Percentiles rank a stretch among this genome's conserved stretches.
Evolutionary conservation across 305 asterid species (phyloP).

Genomic region (Fraxinus paxiana): DNA sequence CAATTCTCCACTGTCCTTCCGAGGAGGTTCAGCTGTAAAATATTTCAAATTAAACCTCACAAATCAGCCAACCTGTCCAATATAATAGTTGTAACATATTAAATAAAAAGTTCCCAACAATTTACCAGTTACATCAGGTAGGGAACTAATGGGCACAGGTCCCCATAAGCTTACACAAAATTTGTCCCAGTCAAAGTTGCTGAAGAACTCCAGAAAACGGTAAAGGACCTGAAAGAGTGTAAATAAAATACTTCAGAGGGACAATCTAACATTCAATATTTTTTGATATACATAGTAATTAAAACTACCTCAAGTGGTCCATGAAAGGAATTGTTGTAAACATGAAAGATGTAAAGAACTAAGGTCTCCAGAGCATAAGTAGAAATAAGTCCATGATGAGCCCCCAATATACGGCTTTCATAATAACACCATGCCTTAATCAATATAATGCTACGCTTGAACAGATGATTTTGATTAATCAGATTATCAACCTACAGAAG

Average conservation of each 20-base stretch:
- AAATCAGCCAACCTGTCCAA: not conserved
- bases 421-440: constrained; percentile 97
- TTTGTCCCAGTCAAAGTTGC: constrained; percentile 91
- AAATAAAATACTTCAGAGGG: constrained; percentile 27
- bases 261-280: constrained; percentile 18
- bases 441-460: constrained; percentile 85
- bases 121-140: constrained; percentile 77
- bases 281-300: constrained; percentile 1
- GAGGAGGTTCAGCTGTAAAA: constrained; percentile 80
- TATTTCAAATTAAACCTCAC: constrained; percentile 16
- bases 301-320: constrained; percentile 84
- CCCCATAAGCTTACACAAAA: constrained; percentile 95
- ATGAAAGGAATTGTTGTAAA: constrained; percentile 68
- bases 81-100: constrained; percentile 6
- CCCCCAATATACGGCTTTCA: constrained; percentile 91
- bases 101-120: constrained; percentile 7
- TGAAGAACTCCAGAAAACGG: constrained; percentile 79
- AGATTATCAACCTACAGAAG: constrained; percentile 67
- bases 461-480: constrained; percentile 70
- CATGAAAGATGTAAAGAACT: constrained; percentile 86
- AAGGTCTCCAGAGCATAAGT: constrained; percentile 90
- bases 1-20: constrained; percentile 66
- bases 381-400: constrained; percentile 91
- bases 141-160: constrained; percentile 73
- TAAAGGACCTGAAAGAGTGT: constrained; percentile 64